Base-by-base conservation (phyloP, 2,329 filamentous ascomycete species). In the Neonectria faginata region DNA sequence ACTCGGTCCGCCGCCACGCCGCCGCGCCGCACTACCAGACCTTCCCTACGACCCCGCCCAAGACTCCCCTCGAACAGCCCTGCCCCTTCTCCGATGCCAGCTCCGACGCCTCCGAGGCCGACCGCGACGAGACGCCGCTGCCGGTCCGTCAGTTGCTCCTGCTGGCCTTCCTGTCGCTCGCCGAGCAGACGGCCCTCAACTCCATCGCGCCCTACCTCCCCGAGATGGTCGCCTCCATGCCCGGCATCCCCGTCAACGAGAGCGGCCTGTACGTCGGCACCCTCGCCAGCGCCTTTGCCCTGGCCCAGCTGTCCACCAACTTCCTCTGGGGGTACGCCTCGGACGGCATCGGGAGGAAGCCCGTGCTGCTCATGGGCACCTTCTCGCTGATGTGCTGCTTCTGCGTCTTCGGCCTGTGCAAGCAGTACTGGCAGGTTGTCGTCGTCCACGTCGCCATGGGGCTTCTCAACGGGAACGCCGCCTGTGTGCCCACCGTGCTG, bases 151-250 rank as follows among this genome's bases (percentile, higher is more conserved):
- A 98, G 82, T 90, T 99, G 65, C 86, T 89, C 5, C 87, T 98
- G 12, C 83, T 99, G 36, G 95, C 95, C 1, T 82, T 97, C 69
- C 92, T 99, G 65, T 94, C 94, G 7, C 85, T 99, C 22, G 92
- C 92, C 58, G 96, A 99, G 77, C 96, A 99, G 83, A 98, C 95
- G 0, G 96, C 96, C 0, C 86, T 99, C 75, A 99, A 99, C 79
- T 97, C 94, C 22, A 97, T 99, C 74, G 92, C 91, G 11, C 96
- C 96, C 1, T 99, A 99, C 78, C 87, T 99, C 2, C 96, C 96
- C 0, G 88, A 94, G 72, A 98, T 99, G 95, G 90, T 94, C 1
- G 88, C 89, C 22, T 89, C 89, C 1, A 98, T 98, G 76, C 92
- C 93, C 1, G 92, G 92, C 66, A 90, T 97, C 20, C 86, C 91